Conservation (phyloP, 2,329 filamentous ascomycete species). For the Ophiosphaerella herpotricha region DNA sequence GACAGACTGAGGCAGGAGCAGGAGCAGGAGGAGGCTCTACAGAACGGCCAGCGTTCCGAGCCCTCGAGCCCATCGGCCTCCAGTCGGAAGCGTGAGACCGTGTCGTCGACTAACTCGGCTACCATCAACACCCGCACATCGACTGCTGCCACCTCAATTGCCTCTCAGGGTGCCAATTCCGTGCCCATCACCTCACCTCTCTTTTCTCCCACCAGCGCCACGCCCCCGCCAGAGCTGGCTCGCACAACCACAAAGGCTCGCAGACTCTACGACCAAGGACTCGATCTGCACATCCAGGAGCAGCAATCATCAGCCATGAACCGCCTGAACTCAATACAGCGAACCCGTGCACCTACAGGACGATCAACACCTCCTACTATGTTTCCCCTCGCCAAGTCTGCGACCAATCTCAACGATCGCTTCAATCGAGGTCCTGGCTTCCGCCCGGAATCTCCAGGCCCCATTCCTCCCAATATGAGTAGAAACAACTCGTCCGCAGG, state of each 20-base stretch:
- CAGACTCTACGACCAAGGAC: slow-evolving; percentile 80
- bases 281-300: slow-evolving; percentile 79
- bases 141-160: slow-evolving; percentile 84
- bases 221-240: slow-evolving; percentile 54
- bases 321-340: slow-evolving; percentile 78
- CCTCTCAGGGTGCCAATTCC: slow-evolving; percentile 65
- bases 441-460: slow-evolving; percentile 56
- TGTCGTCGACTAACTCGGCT: slow-evolving; percentile 79
- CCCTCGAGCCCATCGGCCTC: slow-evolving; percentile 61
- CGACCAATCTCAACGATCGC: slow-evolving; percentile 55
- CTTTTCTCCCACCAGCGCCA: slow-evolving; percentile 29
- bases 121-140: slow-evolving; percentile 72
- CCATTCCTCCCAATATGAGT: slow-evolving; percentile 42
- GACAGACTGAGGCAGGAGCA: slow-evolving; percentile 47
- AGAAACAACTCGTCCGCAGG: slow-evolving; percentile 41
- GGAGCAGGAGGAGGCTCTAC: slow-evolving; percentile 38
- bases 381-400: slow-evolving; percentile 49
- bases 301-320: slow-evolving; percentile 77
- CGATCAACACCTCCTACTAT: slow-evolving; percentile 58
- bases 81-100: slow-evolving; percentile 77
- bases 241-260: slow-evolving; percentile 71
- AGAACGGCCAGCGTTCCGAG: slow-evolving; percentile 47
- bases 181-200: slow-evolving; percentile 40
- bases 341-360: slow-evolving; percentile 56
- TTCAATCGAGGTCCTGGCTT: slow-evolving; percentile 46